These are phyloP conservation scores for Trichothecium roseum DNA, from an alignment of 2,329 filamentous ascomycete genomes.

Conservation along the genomic window DNA sequence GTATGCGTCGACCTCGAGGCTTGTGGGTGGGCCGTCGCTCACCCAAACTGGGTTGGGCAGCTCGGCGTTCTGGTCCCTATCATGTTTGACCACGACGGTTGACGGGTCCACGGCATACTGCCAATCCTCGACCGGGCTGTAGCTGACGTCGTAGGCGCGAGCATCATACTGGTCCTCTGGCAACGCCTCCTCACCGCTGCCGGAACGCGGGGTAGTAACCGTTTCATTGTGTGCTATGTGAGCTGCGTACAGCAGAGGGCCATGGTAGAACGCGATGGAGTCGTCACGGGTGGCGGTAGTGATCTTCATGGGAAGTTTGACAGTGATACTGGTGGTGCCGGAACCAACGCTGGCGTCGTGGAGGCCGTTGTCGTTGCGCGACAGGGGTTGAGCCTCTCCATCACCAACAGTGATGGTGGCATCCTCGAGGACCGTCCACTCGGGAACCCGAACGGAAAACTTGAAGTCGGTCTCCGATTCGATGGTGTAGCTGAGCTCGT, in stretches of 20 bases:
- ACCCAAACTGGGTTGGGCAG: slow-evolving; percentile 9
- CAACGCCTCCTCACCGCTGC: slow-evolving; percentile 10
- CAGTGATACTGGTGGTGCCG: slow-evolving; percentile 7
- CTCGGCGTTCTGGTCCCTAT: slow-evolving; percentile 11
- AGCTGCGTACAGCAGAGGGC: slow-evolving; percentile 27
- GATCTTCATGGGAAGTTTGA: slow-evolving; percentile 8
- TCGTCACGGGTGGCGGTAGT: slow-evolving; percentile 12
- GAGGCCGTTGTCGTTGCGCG: neutral
- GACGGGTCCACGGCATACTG: slow-evolving; percentile 9
- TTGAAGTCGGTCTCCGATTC: slow-evolving; percentile 12
- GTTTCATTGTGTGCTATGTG: slow-evolving; percentile 16
- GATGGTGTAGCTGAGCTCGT: slow-evolving; percentile 14
- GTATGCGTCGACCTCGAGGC: slow-evolving; percentile 20
- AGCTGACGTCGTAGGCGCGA: slow-evolving; percentile 16
- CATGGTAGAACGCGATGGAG: slow-evolving; percentile 27
- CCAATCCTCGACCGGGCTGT: slow-evolving; percentile 19
- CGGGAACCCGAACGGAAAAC: slow-evolving; percentile 13
- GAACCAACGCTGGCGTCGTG: slow-evolving; percentile 2
- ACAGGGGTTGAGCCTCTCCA: neutral
- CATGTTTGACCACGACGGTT: slow-evolving; percentile 6
- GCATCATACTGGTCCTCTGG: slow-evolving; percentile 8
- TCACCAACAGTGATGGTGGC: neutral
- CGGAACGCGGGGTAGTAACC: slow-evolving; percentile 7
- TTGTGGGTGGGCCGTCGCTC: slow-evolving; percentile 16
- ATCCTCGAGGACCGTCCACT: slow-evolving; percentile 7